These are phyloP conservation scores for Plasmodium chabaudi DNA, from an alignment of 169 alveolate species.

Conservation along the genomic window DNA sequence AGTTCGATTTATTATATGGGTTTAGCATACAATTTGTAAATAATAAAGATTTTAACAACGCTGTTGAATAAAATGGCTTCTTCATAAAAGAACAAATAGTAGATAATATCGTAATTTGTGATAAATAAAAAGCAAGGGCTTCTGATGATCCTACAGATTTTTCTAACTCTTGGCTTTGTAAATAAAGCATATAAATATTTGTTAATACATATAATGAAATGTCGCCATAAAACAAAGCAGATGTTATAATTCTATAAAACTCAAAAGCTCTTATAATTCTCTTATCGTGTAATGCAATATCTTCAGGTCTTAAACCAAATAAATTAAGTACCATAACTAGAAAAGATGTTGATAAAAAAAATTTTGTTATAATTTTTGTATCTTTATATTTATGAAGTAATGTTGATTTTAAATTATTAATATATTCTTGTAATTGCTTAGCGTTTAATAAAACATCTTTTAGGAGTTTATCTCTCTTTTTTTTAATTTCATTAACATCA, in stretches of 20 bases:
- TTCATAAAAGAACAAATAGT: constrained; percentile 46
- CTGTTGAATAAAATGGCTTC: constrained; percentile 71
- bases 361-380: constrained; percentile 53
- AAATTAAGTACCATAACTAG: constrained; percentile 34
- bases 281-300: constrained; percentile 66
- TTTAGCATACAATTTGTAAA: constrained; percentile 66
- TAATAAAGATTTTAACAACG: constrained; percentile 51
- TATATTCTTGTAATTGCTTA: constrained; percentile 17
- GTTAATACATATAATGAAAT: constrained; percentile 66
- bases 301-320: constrained; percentile 67
- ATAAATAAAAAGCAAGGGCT: constrained; percentile 57
- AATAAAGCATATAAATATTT: constrained; percentile 71
- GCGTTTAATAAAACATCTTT: constrained; percentile 15
- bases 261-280: constrained; percentile 69
- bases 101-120: constrained; percentile 55
- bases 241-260: constrained; percentile 67
- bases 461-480: constrained; percentile 18
- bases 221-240: constrained; percentile 72
- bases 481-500: constrained; percentile 23
- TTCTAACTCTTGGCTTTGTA: constrained; percentile 58
- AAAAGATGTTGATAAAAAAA: constrained; percentile 51
- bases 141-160: constrained; percentile 48
- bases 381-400: constrained; percentile 31
- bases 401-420: constrained; percentile 43
- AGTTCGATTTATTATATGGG: constrained; percentile 65